phyloP scores from a whole-genome alignment of 768 basidiomycete genomes.

The Rhodotorula babjevae region DNA sequence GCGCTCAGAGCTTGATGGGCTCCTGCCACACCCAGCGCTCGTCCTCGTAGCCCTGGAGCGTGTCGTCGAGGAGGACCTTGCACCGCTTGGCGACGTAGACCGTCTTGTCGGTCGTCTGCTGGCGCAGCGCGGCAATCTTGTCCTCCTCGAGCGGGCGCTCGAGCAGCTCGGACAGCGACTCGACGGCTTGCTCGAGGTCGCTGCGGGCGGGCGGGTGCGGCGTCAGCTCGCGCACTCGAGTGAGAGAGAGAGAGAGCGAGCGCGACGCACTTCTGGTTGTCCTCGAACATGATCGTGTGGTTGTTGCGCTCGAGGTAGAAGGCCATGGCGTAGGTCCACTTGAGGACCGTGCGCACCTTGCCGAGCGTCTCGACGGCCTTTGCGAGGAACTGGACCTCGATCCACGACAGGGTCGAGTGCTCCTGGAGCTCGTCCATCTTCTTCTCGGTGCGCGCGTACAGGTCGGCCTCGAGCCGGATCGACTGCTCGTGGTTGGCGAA shows the following conservation, averaged over 20 bases:
- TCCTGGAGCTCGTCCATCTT: constrained; percentile 99
- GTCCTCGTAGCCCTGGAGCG: constrained; percentile 47
- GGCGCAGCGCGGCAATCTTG: constrained; percentile 70
- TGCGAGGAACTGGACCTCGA: constrained; percentile 98
- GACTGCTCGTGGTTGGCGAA: constrained; percentile 99
- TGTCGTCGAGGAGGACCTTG: constrained; percentile 90
- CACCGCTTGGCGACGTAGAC: constrained; percentile 96
- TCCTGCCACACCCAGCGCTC: constrained; percentile 37
- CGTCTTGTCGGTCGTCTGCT: constrained; percentile 90
- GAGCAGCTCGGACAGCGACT: constrained; percentile 85
- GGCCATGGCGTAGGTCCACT: constrained; percentile 99
- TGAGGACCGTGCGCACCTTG: constrained; percentile 80
- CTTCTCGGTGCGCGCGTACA: constrained; percentile 94
- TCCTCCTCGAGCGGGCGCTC: constrained; percentile 88
- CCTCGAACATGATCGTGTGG: constrained; percentile 90
- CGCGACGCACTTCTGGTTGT: constrained; percentile 77
- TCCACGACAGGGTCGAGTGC: constrained; percentile 87
- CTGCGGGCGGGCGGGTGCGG: constrained; percentile 48
- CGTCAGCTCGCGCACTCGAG: not conserved
- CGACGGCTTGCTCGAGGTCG: constrained; percentile 90
- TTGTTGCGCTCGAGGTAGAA: constrained; percentile 89
- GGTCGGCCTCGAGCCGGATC: constrained; percentile 86
- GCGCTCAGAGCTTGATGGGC: constrained; percentile 22
- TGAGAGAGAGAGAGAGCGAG: not conserved
- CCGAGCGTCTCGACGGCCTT: constrained; percentile 79